These are phyloP conservation scores for Quercus phellos DNA, from an alignment of 331 rosid species.

Conservation along the genomic window DNA sequence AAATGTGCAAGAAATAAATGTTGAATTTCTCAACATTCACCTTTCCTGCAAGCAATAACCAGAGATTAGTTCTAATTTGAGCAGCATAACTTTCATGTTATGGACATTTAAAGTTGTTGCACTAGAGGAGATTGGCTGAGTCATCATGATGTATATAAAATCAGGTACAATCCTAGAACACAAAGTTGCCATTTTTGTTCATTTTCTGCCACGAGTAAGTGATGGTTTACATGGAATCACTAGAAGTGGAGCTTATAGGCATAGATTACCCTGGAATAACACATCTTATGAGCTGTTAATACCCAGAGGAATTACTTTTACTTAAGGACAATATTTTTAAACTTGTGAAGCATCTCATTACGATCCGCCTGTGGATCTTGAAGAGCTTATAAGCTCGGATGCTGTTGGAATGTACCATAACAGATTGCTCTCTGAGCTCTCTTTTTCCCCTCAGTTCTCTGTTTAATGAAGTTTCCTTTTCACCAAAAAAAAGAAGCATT, in stretches of 20 bases:
- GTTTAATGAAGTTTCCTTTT: no score
- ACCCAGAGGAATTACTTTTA: neutral
- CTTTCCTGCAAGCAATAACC: neutral
- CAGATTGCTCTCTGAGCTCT: no score
- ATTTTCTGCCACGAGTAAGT: neutral
- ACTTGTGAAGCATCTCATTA: neutral
- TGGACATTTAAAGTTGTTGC: neutral
- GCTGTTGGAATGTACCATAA: no score
- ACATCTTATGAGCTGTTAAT: neutral
- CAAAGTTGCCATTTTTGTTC: neutral
- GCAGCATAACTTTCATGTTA: neutral
- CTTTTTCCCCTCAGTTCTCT: no score
- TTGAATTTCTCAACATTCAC: neutral
- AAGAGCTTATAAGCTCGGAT: no score
- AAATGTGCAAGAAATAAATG: neutral
- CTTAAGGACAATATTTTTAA: neutral
- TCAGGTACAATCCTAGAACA: neutral
- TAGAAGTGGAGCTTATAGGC: neutral
- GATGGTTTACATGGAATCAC: neutral
- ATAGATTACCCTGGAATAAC: neutral
- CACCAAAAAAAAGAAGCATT: neutral
- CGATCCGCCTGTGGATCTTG: no score
- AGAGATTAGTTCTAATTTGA: neutral
- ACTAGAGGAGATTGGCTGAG: neutral
- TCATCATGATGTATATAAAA: neutral